A percentile compares a stretch with the other conserved stretches of the same genome.
Evolutionary conservation across 441 rosid species (phyloP).

Genomic region (Macaranga tanarius): DNA sequence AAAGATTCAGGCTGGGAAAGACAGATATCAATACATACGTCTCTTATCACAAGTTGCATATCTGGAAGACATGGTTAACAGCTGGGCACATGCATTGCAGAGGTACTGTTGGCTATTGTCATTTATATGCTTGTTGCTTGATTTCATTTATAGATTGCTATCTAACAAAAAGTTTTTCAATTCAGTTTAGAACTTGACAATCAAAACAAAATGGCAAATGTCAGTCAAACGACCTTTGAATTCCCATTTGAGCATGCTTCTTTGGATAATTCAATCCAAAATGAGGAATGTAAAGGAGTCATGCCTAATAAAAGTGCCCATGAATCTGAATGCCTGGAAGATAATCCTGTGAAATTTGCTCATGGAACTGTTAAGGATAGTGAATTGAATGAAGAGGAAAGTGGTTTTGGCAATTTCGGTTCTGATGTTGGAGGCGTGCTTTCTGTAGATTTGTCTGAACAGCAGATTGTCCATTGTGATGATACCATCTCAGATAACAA

Average conservation of each 20-base stretch:
- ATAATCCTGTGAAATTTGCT: constrained; percentile 24
- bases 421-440: constrained; percentile 19
- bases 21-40: constrained; percentile 67
- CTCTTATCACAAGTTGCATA: constrained; percentile 92
- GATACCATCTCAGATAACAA: constrained; percentile 26
- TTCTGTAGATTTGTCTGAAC: constrained; percentile 25
- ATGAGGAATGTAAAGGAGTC: constrained; percentile 33
- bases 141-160: constrained; percentile 22
- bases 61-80: constrained; percentile 86
- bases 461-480: constrained; percentile 20
- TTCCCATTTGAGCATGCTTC: constrained; percentile 27
- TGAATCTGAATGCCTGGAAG: constrained; percentile 35
- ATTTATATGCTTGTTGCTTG: constrained; percentile 18
- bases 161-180: constrained; percentile 36
- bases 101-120: constrained; percentile 47
- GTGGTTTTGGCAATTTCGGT: constrained; percentile 25
- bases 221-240: constrained; percentile 35
- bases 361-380: constrained; percentile 33
- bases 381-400: constrained; percentile 29
- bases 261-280: constrained; percentile 31
- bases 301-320: constrained; percentile 25
- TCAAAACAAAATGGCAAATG: constrained; percentile 40
- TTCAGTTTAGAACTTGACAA: constrained; percentile 69
- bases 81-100: constrained; percentile 84
- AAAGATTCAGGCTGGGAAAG: constrained; percentile 83